Evolutionary conservation across 768 basidiomycete genomes (phyloP), one percentile per base, ranked within the genome.

Genomic region (Pleurotus sapidus): DNA sequence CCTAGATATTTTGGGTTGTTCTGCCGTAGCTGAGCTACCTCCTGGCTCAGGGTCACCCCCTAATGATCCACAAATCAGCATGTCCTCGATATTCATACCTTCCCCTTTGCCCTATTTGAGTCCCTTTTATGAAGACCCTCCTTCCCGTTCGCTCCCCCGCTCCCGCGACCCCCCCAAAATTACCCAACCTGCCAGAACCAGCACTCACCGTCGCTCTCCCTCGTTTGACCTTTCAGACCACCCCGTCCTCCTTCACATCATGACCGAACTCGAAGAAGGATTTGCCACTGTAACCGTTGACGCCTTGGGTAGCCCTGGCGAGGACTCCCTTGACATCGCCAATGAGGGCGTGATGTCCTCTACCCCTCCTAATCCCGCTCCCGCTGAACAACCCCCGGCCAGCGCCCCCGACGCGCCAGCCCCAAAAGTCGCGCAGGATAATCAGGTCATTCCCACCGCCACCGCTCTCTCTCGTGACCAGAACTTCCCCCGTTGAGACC

Each of bases 1-100:
- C 55, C 60, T 68, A 14, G 65, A 67, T 48, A 48, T 53, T 24
- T 20, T 55, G 17, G 59, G 50, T 3, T n/a, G 51, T 17, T 12
- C 18, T 1, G 1, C 34, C n/a, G 42, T 57, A 38, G 15, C 24
- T 9, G 48, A 57, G 9, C 47, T 49, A 1, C 47, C 47, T 11
- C 15, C 1, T 3, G 42, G 42, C 7, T 9, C 7, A 43, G 42
- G 42, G 42, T 43, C 42, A 18, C 42, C 42, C 42, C 42, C 42
- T 43, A 11, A 43, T 12, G 42, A 43, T 12, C 42, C 42, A 9
- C 42, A 43, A 43, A 12, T 43, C 14, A 43, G 15, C 18, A 15
- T 43, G 18, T 5, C 42, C 7, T 43, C 42, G 5, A 12, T 43
- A 1, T 18, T 43, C 3, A 9, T 43, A 5, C 7, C 42, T 4